phyloP scores from a whole-genome alignment of 73 alveolate species.

The Paramecium primaurelia region DNA sequence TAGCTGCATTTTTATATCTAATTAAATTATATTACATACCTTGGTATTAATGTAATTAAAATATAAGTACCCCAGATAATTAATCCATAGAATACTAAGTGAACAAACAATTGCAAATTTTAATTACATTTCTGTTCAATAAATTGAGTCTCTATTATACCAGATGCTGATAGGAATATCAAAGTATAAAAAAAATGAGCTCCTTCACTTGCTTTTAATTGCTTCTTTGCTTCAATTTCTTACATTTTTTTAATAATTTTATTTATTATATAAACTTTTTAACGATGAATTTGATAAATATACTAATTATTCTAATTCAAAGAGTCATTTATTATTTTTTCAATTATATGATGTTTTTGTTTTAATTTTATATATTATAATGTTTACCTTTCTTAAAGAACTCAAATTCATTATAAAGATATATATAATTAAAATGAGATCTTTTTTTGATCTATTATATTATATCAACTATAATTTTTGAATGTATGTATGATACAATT shows the following conservation, averaged over 20 bases:
- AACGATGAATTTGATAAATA: neutral
- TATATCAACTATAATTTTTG: neutral
- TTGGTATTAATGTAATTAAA: slow-evolving; percentile 53
- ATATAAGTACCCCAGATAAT: slow-evolving; percentile 59
- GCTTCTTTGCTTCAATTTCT: slow-evolving; percentile 60
- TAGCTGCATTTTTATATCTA: slow-evolving; percentile 56
- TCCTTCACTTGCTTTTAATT: slow-evolving; percentile 60
- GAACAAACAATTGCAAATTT: slow-evolving; percentile 36
- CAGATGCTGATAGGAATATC: slow-evolving; percentile 55
- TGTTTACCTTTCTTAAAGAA: neutral
- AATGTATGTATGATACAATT: neutral
- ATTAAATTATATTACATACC: neutral
- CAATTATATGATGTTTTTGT: neutral
- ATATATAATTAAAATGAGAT: neutral
- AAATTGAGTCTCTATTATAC: slow-evolving; percentile 52
- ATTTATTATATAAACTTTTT: neutral
- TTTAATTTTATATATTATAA: neutral
- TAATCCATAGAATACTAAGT: slow-evolving; percentile 57
- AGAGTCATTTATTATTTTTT: neutral
- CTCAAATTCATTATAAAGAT: neutral
- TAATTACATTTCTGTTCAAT: slow-evolving; percentile 41
- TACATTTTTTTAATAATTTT: slow-evolving; percentile 28
- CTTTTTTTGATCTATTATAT: neutral
- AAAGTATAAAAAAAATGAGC: slow-evolving; percentile 62
- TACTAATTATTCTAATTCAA: neutral